Base-by-base conservation (phyloP, 2,329 filamentous ascomycete species). In the Claviceps cyperi region DNA sequence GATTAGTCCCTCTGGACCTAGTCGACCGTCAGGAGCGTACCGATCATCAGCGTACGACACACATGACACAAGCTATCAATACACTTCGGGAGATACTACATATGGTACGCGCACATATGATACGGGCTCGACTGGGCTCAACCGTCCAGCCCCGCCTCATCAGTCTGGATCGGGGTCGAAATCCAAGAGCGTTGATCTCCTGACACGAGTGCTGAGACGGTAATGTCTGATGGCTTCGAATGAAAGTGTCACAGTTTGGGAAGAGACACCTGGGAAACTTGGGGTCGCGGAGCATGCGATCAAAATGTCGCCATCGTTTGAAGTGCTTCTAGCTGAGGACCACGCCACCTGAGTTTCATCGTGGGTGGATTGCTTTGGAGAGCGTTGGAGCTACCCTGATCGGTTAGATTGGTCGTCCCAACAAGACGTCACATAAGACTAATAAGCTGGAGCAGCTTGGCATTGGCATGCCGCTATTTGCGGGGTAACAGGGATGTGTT, bases 151-250 rank as follows among this genome's bases (percentile, higher is more conserved):
- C 22, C 78, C 79, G 14, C 70, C 71, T 9, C 71, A 78, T 46
- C 70, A 73, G 47, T 75, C 77, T 3, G 68, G 72, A 38, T 66
- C 69, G 39, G 78, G 78, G 62, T 70, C 75, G 55, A 69, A 78
- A 45, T 76, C 77, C 36, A 79, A 75, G 64, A 81, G 77, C 65
- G 78, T 81, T 57, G 78, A 82, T 64, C 69, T 82, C 21, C 77
- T 82, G 43, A 80, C 78, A 47, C 78, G 79, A 36, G 72, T 79
- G 63, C 61, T 76, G 56, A 69, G 74, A 48, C 70, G 73, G 57
- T 79, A 57, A 62, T 50, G 51, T 13, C 39, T 41, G 39, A 21
- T 21, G 40, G 21, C 13, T 22, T 44, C 9, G 22, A 8, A 21
- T 38, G 32, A 36, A 14, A 48, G 46, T n/a, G 32, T 9, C 21